Percentiles rank a stretch among this genome's conserved stretches.
phyloP scores from a whole-genome alignment of 768 basidiomycete species.

The Lentinula raphanica region DNA sequence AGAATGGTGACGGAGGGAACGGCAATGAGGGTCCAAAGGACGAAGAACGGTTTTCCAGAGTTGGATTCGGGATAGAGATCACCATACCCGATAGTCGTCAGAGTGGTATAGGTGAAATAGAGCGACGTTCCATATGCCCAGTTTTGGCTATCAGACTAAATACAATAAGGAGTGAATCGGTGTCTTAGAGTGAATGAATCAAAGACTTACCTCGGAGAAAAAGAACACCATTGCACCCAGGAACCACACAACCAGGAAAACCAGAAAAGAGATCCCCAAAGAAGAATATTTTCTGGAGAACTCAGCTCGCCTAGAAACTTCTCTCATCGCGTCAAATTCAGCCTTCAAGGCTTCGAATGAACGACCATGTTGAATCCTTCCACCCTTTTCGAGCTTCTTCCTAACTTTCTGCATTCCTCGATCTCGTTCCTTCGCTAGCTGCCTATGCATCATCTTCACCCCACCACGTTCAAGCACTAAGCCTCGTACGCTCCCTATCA shows the following conservation, averaged over 20 bases:
- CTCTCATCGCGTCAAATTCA: constrained; percentile 36
- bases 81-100: constrained; percentile 38
- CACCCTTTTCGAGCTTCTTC: too few species aligned
- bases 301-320: constrained; percentile 22
- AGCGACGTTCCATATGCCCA: constrained; percentile 35
- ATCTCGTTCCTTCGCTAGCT: constrained; percentile 27
- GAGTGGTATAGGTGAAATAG: constrained; percentile 34
- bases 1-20: constrained; percentile 37
- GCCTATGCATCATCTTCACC: constrained; percentile 27
- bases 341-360: neutral
- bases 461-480: constrained; percentile 34
- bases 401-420: constrained; percentile 15
- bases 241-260: constrained; percentile 27
- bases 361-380: neutral
- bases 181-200: neutral
- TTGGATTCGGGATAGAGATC: constrained; percentile 31
- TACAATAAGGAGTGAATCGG: neutral
- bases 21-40: constrained; percentile 36
- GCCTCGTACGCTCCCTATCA: constrained; percentile 32
- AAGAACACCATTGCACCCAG: constrained; percentile 33
- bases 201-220: constrained; percentile 23
- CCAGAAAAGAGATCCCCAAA: constrained; percentile 23
- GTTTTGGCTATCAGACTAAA: constrained; percentile 10
- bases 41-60: constrained; percentile 36
- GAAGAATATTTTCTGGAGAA: constrained; percentile 22